Base-by-base conservation (phyloP, 1,284 basidiomycete species). In the Paramarasmius palmivorus region DNA sequence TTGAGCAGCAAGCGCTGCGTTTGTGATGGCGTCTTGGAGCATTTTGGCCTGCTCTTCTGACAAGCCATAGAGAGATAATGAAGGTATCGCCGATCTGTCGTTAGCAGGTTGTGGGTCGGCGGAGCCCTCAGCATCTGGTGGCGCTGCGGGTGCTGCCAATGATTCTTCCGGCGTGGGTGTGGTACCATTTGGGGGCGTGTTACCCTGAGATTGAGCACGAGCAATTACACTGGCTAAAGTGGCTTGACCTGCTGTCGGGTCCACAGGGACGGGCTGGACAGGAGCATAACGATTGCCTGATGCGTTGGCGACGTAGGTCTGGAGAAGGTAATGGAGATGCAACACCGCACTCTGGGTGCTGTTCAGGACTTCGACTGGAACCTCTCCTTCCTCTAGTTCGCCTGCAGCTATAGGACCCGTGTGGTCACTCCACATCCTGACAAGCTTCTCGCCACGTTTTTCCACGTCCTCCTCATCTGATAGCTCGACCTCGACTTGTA, bases 141-240 rank as follows among this genome's bases (percentile, higher is more conserved):
- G 49, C 44, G 58, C 52, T 45, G 26, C 29, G 32, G 45, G 26
- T 20, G 48, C 34, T 12, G 46, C n/a, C n/a, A n/a, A 26, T 29
- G 29, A 17, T 14, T 39, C 32, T 19, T 38, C 32, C 8, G 39
- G 39, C 10, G 9, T 23, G 14, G 20, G 26, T 3, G 57, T 37
- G 53, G 23, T 35, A 25, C 39, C 46, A 20, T 53, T 60, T 29
- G 58, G 36, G 12, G 52, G 61, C 10, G 40, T 14, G 17, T 55
- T 62, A 29, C 50, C 60, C 12, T 56, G 55, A 17, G 69, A 71
- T 52, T 86, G 86, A 12, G 81, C 82, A 17, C 79, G 77, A 7
- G 86, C 84, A 51, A 88, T 84, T 40, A 86, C 80, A 57, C 83
- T 84, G 8, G 85, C 84, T 37, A 86, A 63, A 0, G 85, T 87